Evolutionary conservation across 2,329 filamentous ascomycete genomes (phyloP), one percentile per base, ranked within the genome.

Genomic region (Trichoderma cornu-damae): DNA sequence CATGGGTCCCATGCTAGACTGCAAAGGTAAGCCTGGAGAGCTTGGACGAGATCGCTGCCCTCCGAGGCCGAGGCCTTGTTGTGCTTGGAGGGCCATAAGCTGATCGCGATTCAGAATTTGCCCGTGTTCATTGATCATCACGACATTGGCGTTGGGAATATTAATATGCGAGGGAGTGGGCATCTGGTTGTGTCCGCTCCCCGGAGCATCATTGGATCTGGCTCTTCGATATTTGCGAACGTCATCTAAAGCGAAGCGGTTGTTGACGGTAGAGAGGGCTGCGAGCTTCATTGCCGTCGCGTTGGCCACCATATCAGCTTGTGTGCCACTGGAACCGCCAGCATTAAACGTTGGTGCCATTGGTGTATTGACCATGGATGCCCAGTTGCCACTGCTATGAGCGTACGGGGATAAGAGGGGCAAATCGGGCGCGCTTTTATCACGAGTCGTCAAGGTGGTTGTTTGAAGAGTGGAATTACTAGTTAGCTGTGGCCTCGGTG

Each of bases 281-380:
- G 94, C 94, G 51, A 99, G 82, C 73, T 99, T 99, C 94, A 99
- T 99, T 20, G 94, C 94, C 14, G 94, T 97, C 24, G 94, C 94
- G 69, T 97, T 99, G 59, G 94, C 94, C 58, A 99, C 88, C 93
- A 97, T 97, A 68, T 99, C 94, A 14, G 91, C 92, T 71, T 96
- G 92, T 57, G 82, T 86, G 46, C 77, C 78, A 38, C 77, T 75
- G 37, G 74, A 74, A 63, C 81, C 71, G 54, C 63, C 65, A 14
- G 79, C 74, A 62, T 81, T 87, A 72, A 97, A 99, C 63, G 86
- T 93, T 38, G 90, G 77, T 4, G 93, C 89, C 88, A 97, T 95
- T 2, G 94, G 94, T 2, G 94, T 99, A 75, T 96, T 97, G 62
- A 95, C 87, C 89, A 96, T 96, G 7, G 94, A 97, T 22, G 94